phyloP scores from a whole-genome alignment of 768 basidiomycete species.

The Mycena rebaudengoi region DNA sequence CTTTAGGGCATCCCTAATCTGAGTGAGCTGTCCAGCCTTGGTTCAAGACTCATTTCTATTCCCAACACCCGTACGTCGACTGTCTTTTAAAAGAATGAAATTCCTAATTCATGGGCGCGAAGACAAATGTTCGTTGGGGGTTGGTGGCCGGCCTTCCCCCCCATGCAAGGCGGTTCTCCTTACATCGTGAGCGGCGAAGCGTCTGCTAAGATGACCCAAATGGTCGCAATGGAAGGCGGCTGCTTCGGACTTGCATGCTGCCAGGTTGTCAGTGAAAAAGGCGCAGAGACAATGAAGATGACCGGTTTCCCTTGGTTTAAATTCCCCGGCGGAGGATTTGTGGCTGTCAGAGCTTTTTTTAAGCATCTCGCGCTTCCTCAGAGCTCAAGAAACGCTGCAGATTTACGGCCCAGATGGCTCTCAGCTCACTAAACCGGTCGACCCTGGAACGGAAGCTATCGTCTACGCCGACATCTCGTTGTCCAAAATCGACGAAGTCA shows the following conservation, averaged over 20 bases:
- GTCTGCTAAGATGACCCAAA: conserved; percentile 38
- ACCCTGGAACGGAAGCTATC: conserved; percentile 36
- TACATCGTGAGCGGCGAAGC: conserved; percentile 41
- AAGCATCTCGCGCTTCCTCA: neutral
- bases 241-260: conserved; percentile 39
- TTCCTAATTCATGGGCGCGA: too few relatives aligned
- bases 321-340: conserved; percentile 38
- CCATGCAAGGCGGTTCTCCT: conserved; percentile 34
- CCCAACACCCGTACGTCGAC: conserved; percentile 39
- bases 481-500: conserved; percentile 39
- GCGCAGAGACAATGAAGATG: conserved; percentile 39
- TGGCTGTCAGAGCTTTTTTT: conserved; percentile 23
- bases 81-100: too few relatives aligned
- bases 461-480: conserved; percentile 39
- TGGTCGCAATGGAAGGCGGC: conserved; percentile 41
- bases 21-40: conserved; percentile 29
- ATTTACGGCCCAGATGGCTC: conserved; percentile 43
- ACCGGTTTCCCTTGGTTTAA: conserved; percentile 39
- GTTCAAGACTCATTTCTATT: conserved; percentile 40
- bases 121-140: conserved; percentile 41
- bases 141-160: conserved; percentile 42
- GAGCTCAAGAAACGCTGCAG: conserved; percentile 10
- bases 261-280: conserved; percentile 37
- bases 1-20: neutral
- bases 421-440: conserved; percentile 29